Percentiles rank a stretch among this genome's conserved stretches.
phyloP scores from a whole-genome alignment of 176 grass and related monocot genomes.

The Oryza australiensis region DNA sequence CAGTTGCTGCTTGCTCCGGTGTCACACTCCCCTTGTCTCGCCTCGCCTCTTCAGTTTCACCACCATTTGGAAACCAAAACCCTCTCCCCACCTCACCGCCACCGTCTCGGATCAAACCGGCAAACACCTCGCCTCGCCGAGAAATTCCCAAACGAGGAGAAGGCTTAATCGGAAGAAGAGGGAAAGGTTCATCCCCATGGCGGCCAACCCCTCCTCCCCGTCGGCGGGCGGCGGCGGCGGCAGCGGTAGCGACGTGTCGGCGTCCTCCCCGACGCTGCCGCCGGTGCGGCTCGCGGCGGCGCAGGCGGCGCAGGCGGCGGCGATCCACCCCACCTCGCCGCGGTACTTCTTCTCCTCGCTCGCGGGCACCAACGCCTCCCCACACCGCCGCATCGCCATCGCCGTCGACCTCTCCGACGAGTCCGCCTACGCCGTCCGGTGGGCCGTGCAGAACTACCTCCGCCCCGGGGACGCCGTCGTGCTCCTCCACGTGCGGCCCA shows the following conservation, averaged over 20 bases:
- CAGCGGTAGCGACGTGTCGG: neutral
- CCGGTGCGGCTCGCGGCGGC: slow-evolving; percentile 39
- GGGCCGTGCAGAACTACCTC: slow-evolving; percentile 97
- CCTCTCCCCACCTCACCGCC: neutral
- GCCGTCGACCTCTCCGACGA: slow-evolving; percentile 94
- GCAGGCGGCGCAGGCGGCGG: slow-evolving; percentile 2
- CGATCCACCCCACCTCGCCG: slow-evolving; percentile 65
- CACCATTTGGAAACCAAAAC: slow-evolving; percentile 32
- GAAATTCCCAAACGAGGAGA: neutral
- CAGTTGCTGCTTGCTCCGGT: neutral
- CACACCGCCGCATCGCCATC: slow-evolving; percentile 81
- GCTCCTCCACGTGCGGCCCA: slow-evolving; percentile 79
- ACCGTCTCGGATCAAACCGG: slow-evolving; percentile 30
- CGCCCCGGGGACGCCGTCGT: slow-evolving; percentile 85
- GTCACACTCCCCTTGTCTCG: neutral
- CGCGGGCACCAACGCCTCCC: slow-evolving; percentile 33
- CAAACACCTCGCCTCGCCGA: neutral
- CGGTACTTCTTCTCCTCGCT: slow-evolving; percentile 64
- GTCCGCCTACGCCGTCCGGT: slow-evolving; percentile 75
- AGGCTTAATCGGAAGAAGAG: neutral
- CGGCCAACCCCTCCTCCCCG: slow-evolving; percentile 40
- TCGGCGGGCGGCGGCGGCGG: neutral
- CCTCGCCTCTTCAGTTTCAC: slow-evolving; percentile 8
- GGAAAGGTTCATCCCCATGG: slow-evolving; percentile 28
- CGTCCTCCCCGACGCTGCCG: slow-evolving; percentile 24